Percentiles rank a stretch among this genome's conserved stretches.
phyloP scores from a whole-genome alignment of 2,329 filamentous ascomycete species.

The Alternaria sp. region DNA sequence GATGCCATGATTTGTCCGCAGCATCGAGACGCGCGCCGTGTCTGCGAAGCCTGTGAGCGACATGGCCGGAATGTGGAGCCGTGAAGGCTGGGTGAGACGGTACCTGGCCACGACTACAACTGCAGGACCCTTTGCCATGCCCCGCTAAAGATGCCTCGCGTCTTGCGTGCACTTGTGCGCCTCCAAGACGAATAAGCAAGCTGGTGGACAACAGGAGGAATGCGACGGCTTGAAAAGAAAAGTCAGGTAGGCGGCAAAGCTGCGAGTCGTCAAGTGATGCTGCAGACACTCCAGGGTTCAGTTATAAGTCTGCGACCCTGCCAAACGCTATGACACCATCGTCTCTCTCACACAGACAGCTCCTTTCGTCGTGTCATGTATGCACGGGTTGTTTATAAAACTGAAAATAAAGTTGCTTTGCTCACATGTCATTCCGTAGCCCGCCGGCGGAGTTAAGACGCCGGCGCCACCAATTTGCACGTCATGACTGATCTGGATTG shows the following conservation, averaged over 20 bases:
- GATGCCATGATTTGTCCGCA: constrained; percentile 93
- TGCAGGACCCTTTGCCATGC: constrained; percentile 57
- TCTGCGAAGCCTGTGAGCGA: constrained; percentile 56
- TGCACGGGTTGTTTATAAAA: constrained; percentile 26
- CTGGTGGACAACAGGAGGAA: neutral
- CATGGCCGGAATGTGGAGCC: constrained; percentile 10
- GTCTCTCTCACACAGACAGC: constrained; percentile 13
- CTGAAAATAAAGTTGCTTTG: constrained; percentile 6
- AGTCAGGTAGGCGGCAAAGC: neutral
- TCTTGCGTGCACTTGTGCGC: constrained; percentile 22
- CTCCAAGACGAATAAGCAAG: constrained; percentile 4
- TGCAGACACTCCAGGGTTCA: constrained; percentile 18
- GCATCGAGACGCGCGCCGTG: constrained; percentile 95
- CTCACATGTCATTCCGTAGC: constrained; percentile 7
- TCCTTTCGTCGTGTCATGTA: constrained; percentile 14
- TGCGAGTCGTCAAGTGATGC: constrained; percentile 16
- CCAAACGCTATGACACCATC: constrained; percentile 36
- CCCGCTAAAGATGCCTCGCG: constrained; percentile 28
- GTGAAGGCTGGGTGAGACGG: constrained; percentile 21
- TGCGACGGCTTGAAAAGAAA: neutral
- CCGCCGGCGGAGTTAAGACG: constrained; percentile 2
- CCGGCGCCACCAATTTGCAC: constrained; percentile 1
- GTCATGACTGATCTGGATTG: constrained; percentile 1
- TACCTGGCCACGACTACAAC: constrained; percentile 62
- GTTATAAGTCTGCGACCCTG: constrained; percentile 26